Evolutionary conservation across 352 stramenopile species (phyloP).

Genomic region (Globisporangium nunn): DNA sequence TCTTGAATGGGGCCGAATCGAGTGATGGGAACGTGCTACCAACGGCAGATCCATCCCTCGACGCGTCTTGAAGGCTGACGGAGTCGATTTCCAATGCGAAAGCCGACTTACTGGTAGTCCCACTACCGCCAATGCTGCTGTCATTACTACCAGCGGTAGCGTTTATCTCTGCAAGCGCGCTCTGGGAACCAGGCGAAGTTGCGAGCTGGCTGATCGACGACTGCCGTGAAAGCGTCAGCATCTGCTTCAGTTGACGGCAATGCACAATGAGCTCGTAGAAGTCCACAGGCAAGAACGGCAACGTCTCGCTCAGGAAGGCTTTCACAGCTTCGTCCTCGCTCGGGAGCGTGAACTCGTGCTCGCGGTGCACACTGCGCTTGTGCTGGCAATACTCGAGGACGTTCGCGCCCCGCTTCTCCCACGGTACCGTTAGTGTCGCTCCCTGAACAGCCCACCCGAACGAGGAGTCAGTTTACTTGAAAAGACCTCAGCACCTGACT

Average conservation of each 20-base stretch:
- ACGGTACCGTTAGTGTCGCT: slow-evolving; percentile 62
- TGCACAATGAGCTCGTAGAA: slow-evolving; percentile 70
- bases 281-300: slow-evolving; percentile 71
- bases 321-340: slow-evolving; percentile 57
- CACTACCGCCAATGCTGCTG: neutral
- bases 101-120: neutral
- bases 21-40: neutral
- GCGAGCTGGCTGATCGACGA: slow-evolving; percentile 12
- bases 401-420: slow-evolving; percentile 18
- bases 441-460: slow-evolving; percentile 16
- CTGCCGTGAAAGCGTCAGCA: slow-evolving; percentile 11
- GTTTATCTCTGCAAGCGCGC: neutral
- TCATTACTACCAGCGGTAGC: neutral
- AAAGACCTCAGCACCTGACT: neutral
- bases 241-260: slow-evolving; percentile 39
- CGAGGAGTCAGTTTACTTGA: neutral
- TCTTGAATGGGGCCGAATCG: neutral
- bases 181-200: neutral
- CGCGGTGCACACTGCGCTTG: slow-evolving; percentile 47
- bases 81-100: slow-evolving; percentile 6
- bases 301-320: slow-evolving; percentile 39
- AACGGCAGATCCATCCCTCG: neutral
- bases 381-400: slow-evolving; percentile 63
- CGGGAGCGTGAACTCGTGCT: slow-evolving; percentile 38
- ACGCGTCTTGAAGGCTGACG: neutral